Conservation (phyloP, 2,329 filamentous ascomycete species). For the Aspergillus pseudonomiae region DNA sequence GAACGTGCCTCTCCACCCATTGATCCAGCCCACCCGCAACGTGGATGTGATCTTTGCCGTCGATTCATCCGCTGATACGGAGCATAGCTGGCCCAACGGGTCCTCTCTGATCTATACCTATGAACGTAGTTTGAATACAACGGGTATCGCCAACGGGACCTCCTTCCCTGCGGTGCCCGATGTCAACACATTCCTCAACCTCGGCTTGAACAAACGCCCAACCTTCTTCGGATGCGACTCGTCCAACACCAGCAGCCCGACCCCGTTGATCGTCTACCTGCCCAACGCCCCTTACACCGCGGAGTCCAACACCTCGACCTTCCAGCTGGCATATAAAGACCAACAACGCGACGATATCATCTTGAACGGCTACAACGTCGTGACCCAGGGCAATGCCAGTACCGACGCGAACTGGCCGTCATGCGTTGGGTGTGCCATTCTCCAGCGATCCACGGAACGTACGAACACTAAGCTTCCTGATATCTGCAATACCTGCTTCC, state of each 20-base stretch:
- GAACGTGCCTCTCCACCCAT: conserved; percentile 76
- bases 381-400: conserved; percentile 80
- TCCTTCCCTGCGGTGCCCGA: conserved; percentile 74
- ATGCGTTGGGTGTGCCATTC: conserved; percentile 86
- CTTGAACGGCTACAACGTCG: conserved; percentile 80
- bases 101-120: conserved; percentile 75
- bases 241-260: conserved; percentile 38
- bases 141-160: conserved; percentile 65
- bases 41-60: conserved; percentile 82
- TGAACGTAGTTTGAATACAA: conserved; percentile 61
- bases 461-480: conserved; percentile 70
- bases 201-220: conserved; percentile 72
- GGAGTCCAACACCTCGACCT: conserved; percentile 79
- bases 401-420: conserved; percentile 73
- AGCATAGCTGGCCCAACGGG: conserved; percentile 73
- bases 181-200: conserved; percentile 75
- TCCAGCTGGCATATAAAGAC: conserved; percentile 65
- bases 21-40: conserved; percentile 71
- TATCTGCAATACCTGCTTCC: conserved; percentile 76
- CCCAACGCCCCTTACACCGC: conserved; percentile 81
- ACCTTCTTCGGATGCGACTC: conserved; percentile 80
- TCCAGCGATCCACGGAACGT: conserved; percentile 73
- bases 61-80: conserved; percentile 75
- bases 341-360: conserved; percentile 77
- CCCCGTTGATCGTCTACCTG: conserved; percentile 75